phyloP scores from a whole-genome alignment of 2,329 filamentous ascomycete genomes.

The Fusarium sacchari region DNA sequence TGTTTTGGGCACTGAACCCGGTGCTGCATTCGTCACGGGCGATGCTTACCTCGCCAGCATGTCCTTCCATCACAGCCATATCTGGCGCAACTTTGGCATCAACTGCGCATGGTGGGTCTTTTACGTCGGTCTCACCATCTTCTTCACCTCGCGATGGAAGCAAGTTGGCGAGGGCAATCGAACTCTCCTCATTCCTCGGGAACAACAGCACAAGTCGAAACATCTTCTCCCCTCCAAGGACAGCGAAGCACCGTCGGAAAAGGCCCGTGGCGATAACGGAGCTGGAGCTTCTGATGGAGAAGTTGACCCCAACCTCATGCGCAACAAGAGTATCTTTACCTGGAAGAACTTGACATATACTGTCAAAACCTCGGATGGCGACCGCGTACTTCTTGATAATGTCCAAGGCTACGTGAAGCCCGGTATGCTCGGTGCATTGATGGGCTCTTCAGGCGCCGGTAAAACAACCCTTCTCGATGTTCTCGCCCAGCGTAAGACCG shows the following conservation, averaged over 20 bases:
- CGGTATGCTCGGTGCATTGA: conserved; percentile 78
- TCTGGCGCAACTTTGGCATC: conserved; percentile 71
- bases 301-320: conserved; percentile 56
- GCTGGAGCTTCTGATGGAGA: conserved; percentile 10
- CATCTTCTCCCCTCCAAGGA: conserved; percentile 54
- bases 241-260: conserved; percentile 52
- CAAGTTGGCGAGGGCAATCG: conserved; percentile 62
- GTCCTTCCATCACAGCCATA: conserved; percentile 61
- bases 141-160: conserved; percentile 67
- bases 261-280: rapidly evolving
- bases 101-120: conserved; percentile 71
- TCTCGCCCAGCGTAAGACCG: conserved; percentile 80
- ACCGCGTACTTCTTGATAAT: conserved; percentile 78
- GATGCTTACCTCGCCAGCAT: conserved; percentile 66
- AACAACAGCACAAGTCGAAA: conserved; percentile 57
- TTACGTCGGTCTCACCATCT: conserved; percentile 67
- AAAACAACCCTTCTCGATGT: conserved; percentile 89
- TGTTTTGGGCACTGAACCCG: conserved; percentile 63
- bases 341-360: conserved; percentile 79
- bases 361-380: conserved; percentile 67
- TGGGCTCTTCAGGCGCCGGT: conserved; percentile 83
- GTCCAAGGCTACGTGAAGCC: conserved; percentile 87
- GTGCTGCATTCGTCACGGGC: conserved; percentile 61
- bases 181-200: conserved; percentile 69
- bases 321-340: conserved; percentile 75